A percentile compares a stretch with the other conserved stretches of the same genome.
phyloP scores from a whole-genome alignment of 2,329 filamentous ascomycete genomes.

The Cladophialophora chaetospira region DNA sequence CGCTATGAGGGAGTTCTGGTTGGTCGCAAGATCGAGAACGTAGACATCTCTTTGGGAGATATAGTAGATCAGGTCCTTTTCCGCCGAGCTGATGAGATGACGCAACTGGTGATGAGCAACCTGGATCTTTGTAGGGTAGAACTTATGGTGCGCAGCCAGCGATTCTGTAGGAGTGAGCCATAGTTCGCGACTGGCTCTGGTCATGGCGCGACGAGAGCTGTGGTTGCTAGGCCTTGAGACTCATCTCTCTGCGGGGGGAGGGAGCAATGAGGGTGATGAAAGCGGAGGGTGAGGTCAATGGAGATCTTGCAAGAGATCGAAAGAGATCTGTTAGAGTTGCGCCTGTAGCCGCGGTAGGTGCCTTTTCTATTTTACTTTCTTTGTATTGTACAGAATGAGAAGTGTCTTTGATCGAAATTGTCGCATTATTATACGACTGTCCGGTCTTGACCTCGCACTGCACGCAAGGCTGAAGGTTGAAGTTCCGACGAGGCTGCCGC shows the following conservation, averaged over 20 bases:
- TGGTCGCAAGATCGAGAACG: slow-evolving; percentile 66
- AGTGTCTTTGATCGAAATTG: neutral
- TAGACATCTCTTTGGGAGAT: slow-evolving; percentile 76
- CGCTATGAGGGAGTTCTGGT: slow-evolving; percentile 70
- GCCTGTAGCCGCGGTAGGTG: too few relatives aligned
- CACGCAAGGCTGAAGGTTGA: neutral
- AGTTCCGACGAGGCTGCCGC: neutral
- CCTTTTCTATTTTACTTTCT: too few relatives aligned
- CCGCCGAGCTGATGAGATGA: slow-evolving; percentile 81
- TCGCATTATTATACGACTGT: neutral
- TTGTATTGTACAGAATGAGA: neutral
- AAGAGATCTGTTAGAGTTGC: too few relatives aligned
- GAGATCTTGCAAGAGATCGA: neutral
- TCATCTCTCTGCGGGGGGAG: slow-evolving; percentile 16
- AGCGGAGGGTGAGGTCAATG: neutral
- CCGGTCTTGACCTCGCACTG: neutral
- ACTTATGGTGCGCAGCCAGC: slow-evolving; percentile 46
- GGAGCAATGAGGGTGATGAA: neutral
- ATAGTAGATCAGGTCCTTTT: slow-evolving; percentile 79
- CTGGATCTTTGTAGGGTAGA: slow-evolving; percentile 67
- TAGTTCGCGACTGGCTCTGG: slow-evolving; percentile 22
- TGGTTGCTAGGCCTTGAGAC: slow-evolving; percentile 13
- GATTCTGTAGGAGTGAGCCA: slow-evolving; percentile 23
- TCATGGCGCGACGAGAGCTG: slow-evolving; percentile 25
- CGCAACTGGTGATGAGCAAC: slow-evolving; percentile 68